Evolutionary conservation across 768 basidiomycete genomes (phyloP), one percentile per base, ranked within the genome.

Genomic region (Termitomyces sp.): DNA sequence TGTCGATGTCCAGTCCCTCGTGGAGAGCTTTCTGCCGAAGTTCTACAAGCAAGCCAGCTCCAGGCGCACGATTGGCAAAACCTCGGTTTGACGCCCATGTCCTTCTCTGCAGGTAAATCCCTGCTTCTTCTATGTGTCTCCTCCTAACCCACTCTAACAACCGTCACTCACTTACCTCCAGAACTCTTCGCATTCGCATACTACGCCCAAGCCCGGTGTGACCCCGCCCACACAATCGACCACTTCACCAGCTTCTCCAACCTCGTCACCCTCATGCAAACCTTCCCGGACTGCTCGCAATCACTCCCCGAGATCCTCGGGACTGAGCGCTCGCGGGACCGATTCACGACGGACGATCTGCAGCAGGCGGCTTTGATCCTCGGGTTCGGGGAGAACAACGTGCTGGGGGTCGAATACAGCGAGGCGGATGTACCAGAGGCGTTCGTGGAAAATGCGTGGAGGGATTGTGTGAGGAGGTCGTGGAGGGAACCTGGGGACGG

Each of bases 181-280:
- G 91, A 88, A 23, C 73, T 90, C 12, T 77, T 94, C 53, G 74
- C 75, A n/a, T 92, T 90, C 67, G 90, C 85, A 1, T 94, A 93
- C 64, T 71, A 86, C 54, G 86, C 89, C 0, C 90, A 93, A 69
- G 88, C 84, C 65, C 87, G 90, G 58, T 94, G 92, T 69, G 85
- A 92, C 64, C 89, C 90, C 31, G 73, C 70, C 3, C 71, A 77
- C 37, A 92, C 90, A 0, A 61, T 83, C 4, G 66, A 72, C 14
- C 88, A 91, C 68, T 92, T 90, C 68, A 79, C 82, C 2, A 75
- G 77, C 53, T 71, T 92, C 41, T 76, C 73, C 31, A 69, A 71
- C 41, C 74, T 91, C 53, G 75, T 84, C 14, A 72, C 75, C 53
- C 68, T 74, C 16, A 73, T 90, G 58, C 73, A 81, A 53, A 73